Conservation (phyloP, 768 basidiomycete genomes). For the Mycena sanguinolenta region DNA sequence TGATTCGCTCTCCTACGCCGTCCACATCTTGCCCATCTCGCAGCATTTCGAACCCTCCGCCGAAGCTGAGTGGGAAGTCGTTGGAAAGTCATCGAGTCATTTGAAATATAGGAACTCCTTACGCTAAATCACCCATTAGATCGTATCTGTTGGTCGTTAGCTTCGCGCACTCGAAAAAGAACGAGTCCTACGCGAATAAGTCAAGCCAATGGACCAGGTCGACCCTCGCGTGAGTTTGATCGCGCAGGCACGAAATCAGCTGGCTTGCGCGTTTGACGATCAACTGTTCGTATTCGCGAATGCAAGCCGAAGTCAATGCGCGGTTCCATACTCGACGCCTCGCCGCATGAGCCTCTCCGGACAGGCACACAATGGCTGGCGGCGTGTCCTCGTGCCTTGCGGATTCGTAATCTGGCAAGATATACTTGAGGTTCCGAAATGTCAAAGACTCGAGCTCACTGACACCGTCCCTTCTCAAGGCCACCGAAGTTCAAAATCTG, state of each 20-base stretch:
- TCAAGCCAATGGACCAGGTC: constrained; percentile 52
- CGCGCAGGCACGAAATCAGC: constrained; percentile 52
- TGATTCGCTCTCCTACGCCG: constrained; percentile 58
- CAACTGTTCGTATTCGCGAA: constrained; percentile 60
- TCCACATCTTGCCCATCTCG: constrained; percentile 56
- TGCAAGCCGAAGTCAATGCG: constrained; percentile 56
- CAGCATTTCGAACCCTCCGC: constrained; percentile 47
- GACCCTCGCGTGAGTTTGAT: constrained; percentile 41
- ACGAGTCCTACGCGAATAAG: constrained; percentile 50
- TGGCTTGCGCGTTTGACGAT: constrained; percentile 53
- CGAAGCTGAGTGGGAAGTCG: constrained; percentile 27
- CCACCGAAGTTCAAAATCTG: constrained; percentile 29
- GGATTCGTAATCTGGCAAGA: constrained; percentile 23
- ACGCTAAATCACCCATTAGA: constrained; percentile 55
- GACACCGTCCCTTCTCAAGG: constrained; percentile 33
- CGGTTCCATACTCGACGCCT: constrained; percentile 64
- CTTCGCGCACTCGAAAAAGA: not conserved
- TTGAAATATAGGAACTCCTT: constrained; percentile 28
- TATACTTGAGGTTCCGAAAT: no score
- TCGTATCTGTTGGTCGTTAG: constrained; percentile 45
- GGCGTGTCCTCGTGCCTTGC: constrained; percentile 3
- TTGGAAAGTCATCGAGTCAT: not conserved
- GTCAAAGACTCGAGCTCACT: not conserved
- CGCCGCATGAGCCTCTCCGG: constrained; percentile 49
- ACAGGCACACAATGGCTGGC: constrained; percentile 10